Conservation (phyloP, 108 stramenopile genomes). For the Cyclostephanos invisitatus region DNA sequence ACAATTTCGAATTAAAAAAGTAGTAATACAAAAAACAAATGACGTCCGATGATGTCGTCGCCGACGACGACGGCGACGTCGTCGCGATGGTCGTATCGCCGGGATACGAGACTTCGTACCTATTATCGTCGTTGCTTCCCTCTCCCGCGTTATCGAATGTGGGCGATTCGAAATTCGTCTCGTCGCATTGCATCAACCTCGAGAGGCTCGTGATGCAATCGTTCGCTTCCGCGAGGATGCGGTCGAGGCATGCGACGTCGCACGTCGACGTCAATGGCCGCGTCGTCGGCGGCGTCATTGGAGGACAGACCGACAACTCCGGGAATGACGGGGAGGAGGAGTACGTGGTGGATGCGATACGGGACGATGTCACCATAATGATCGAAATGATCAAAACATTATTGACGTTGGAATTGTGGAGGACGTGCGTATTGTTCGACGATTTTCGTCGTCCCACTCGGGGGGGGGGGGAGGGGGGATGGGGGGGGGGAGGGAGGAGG, state of each 20-base stretch:
- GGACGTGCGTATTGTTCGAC: conserved; percentile 32
- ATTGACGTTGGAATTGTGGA: conserved; percentile 50
- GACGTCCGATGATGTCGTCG: too few species aligned
- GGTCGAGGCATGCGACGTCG: background rate
- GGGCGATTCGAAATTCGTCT: conserved; percentile 39
- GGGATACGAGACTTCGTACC: conserved; percentile 32
- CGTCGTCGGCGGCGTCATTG: background rate
- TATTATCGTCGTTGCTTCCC: conserved; percentile 23
- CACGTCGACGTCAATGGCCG: background rate
- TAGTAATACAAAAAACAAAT: too few species aligned
- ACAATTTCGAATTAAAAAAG: too few species aligned
- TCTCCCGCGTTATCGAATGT: conserved; percentile 10
- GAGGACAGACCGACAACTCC: background rate
- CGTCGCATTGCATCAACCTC: conserved; percentile 39
- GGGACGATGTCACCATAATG: conserved; percentile 27
- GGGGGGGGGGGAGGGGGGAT: background rate
- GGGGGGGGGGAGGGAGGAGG: background rate
- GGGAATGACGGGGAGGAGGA: conserved; percentile 10
- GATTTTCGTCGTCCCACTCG: background rate
- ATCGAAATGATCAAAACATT: conserved; percentile 33
- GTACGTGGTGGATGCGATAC: conserved; percentile 46
- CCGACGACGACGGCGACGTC: background rate
- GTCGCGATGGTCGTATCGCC: conserved; percentile 24
- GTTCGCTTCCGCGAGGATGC: conserved; percentile 21
- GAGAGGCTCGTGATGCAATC: conserved; percentile 46